Conservation (phyloP, 176 grass and related monocot genomes). For the Chrysopogon serrulatus region DNA sequence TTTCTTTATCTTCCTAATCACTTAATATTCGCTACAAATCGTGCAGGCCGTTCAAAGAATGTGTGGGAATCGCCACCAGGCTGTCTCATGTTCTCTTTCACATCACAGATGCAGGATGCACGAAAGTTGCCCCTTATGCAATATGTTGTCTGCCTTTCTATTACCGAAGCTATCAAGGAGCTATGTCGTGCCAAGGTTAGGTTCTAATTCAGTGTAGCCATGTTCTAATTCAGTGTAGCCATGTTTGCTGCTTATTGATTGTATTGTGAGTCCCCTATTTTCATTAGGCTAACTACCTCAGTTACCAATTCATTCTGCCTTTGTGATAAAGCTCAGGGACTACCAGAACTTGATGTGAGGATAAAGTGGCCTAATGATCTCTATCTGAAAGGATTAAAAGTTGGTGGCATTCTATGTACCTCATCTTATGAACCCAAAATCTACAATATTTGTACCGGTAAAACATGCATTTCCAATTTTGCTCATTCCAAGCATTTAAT, state of each 20-base stretch:
- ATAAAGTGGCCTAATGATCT: constrained; percentile 99
- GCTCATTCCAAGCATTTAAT: neutral
- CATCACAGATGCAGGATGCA: constrained; percentile 72
- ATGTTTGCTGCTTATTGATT: neutral
- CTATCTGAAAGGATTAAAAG: constrained; percentile 90
- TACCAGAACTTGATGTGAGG: constrained; percentile 67
- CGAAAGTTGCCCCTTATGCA: constrained; percentile 84
- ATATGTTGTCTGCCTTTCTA: constrained; percentile 85
- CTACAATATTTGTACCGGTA: constrained; percentile 94
- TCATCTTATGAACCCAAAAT: constrained; percentile 65
- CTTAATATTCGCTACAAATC: neutral
- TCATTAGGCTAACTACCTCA: neutral
- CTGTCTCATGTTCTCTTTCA: constrained; percentile 95
- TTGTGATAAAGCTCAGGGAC: constrained; percentile 48
- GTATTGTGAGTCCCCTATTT: neutral
- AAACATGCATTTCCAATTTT: constrained; percentile 11
- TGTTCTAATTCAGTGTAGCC: too few species aligned
- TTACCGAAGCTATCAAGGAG: constrained; percentile 75
- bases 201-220: neutral
- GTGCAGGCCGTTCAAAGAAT: constrained; percentile 71
- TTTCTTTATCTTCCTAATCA: neutral
- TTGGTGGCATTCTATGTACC: constrained; percentile 91
- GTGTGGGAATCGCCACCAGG: constrained; percentile 90
- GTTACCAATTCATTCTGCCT: neutral
- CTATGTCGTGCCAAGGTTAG: constrained; percentile 63